Evolutionary conservation across 2,329 filamentous ascomycete genomes (phyloP).

Genomic region (Microdochium bolleyi): DNA sequence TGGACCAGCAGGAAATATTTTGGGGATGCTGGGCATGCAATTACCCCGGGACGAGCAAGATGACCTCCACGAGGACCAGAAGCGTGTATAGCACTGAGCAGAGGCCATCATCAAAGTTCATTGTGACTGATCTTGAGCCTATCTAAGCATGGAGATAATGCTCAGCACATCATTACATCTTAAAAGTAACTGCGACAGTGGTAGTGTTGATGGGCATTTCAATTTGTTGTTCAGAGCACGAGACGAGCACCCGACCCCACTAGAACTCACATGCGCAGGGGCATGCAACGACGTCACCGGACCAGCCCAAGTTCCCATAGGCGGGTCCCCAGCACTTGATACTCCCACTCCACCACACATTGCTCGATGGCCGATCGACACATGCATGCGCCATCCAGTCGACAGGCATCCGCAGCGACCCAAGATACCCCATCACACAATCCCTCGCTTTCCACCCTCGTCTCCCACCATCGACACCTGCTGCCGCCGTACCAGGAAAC

Average conservation of each 20-base stretch:
- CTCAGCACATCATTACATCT: too few relatives aligned
- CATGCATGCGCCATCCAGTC: background rate
- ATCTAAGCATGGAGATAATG: too few relatives aligned
- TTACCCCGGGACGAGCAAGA: conserved; percentile 63
- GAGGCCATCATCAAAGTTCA: background rate
- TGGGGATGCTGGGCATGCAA: conserved; percentile 77
- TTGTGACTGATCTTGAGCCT: background rate
- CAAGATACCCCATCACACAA: too few relatives aligned
- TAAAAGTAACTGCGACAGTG: too few relatives aligned
- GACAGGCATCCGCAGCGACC: too few relatives aligned
- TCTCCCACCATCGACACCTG: too few relatives aligned
- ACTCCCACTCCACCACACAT: background rate
- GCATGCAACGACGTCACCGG: background rate
- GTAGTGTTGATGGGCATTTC: too few relatives aligned
- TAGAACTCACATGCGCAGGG: background rate
- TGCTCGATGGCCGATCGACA: background rate
- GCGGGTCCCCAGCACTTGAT: background rate
- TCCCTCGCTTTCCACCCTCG: too few relatives aligned
- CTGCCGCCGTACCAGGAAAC: too few relatives aligned
- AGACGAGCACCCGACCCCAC: background rate
- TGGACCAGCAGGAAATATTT: conserved; percentile 79
- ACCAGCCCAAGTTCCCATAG: background rate
- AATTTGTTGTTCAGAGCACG: background rate
- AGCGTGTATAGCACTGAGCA: background rate
- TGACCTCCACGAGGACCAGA: conserved; percentile 5